These are phyloP conservation scores for Adansonia gregorii DNA, from an alignment of 441 rosid species.

Conservation along the genomic window DNA sequence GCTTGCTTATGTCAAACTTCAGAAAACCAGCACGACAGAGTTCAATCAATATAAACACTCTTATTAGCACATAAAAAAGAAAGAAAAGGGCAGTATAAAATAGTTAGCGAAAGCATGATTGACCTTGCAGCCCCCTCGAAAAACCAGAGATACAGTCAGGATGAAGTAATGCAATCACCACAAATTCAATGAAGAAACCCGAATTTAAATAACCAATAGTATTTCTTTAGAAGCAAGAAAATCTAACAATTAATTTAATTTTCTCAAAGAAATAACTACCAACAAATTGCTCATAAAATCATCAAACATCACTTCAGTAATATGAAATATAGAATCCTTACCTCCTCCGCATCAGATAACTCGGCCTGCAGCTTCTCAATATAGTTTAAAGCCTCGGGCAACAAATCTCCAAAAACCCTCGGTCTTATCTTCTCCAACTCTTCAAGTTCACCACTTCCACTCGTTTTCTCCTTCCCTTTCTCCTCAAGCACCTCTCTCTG, in stretches of 20 bases:
- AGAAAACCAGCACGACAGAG: not conserved
- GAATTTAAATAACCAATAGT: slow-evolving; percentile 8
- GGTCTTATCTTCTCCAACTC: slow-evolving; percentile 56
- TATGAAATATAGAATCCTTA: slow-evolving; percentile 25
- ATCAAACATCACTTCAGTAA: not conserved
- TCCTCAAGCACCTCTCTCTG: slow-evolving; percentile 34
- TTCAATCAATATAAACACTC: not conserved
- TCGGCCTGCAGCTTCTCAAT: slow-evolving; percentile 68
- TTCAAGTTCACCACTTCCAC: slow-evolving; percentile 35
- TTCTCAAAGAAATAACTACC: not conserved
- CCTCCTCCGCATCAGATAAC: slow-evolving; percentile 60
- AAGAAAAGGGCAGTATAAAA: not conserved
- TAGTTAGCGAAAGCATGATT: not conserved
- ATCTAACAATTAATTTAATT: not conserved
- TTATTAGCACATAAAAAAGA: slow-evolving; percentile 1
- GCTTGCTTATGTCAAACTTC: not conserved
- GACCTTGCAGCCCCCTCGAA: not conserved
- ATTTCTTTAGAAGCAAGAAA: not conserved
- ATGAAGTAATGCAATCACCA: not conserved
- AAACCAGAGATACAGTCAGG: not conserved
- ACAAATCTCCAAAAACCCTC: slow-evolving; percentile 61
- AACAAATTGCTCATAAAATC: not conserved
- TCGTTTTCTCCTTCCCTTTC: slow-evolving; percentile 36
- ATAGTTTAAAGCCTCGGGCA: slow-evolving; percentile 64
- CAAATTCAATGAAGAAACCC: slow-evolving; percentile 13